phyloP scores from a whole-genome alignment of 2,329 filamentous ascomycete species.

The Epichloe aotearoae region DNA sequence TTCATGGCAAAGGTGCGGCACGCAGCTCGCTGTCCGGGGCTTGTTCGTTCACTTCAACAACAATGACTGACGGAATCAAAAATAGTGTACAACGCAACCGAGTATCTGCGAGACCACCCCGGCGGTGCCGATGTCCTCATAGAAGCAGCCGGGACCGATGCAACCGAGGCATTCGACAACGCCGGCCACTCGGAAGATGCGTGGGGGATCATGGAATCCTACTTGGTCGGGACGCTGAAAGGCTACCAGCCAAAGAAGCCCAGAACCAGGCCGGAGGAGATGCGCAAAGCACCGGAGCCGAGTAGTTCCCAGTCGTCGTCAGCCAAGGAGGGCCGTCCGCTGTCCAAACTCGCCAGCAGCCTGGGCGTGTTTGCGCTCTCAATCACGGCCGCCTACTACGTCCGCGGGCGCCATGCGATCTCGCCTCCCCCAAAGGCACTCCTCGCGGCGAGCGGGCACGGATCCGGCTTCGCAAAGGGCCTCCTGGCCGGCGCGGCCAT shows the following conservation, averaged over 20 bases:
- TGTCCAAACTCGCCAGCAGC: not conserved
- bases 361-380: not conserved
- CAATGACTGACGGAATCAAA: too few species aligned
- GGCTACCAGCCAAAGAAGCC: slow-evolving; percentile 12
- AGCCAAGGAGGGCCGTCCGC: not conserved
- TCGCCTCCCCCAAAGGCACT: too few species aligned
- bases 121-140: slow-evolving; percentile 68
- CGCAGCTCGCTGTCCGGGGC: too few species aligned
- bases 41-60: too few species aligned
- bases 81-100: slow-evolving; percentile 36
- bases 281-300: not conserved
- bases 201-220: slow-evolving; percentile 27
- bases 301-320: not conserved
- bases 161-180: slow-evolving; percentile 69
- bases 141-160: slow-evolving; percentile 66
- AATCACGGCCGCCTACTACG: not conserved
- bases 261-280: not conserved
- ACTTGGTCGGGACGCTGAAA: slow-evolving; percentile 24
- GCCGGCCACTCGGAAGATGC: slow-evolving; percentile 64
- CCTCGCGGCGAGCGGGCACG: not conserved
- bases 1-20: too few species aligned
- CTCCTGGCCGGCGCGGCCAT: slow-evolving; percentile 20
- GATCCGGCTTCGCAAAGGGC: not conserved
- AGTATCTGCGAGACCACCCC: slow-evolving; percentile 46
- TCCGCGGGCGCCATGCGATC: not conserved